Conservation (phyloP, 257 asterid species). For the Nicotiana tomentosiformis region DNA sequence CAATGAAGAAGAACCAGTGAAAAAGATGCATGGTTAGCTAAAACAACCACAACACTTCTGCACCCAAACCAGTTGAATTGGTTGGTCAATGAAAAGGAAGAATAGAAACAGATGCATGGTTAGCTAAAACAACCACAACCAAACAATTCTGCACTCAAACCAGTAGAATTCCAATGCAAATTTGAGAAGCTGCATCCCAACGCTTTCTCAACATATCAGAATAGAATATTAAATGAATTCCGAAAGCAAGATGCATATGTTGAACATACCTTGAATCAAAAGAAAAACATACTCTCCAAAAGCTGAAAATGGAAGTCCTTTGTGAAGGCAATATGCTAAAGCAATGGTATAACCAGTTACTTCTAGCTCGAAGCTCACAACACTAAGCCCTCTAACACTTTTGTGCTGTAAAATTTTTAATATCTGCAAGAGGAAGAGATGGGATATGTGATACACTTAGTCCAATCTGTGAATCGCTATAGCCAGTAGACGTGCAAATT, state of each 20-base stretch:
- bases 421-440: constrained; percentile 44
- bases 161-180: background rate
- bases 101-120: background rate
- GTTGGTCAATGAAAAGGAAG: background rate
- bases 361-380: constrained; percentile 78
- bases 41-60: background rate
- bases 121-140: background rate
- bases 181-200: background rate
- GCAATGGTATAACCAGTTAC: constrained; percentile 90
- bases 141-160: background rate
- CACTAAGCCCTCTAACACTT: constrained; percentile 84
- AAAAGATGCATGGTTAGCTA: background rate
- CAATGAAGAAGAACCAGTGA: background rate
- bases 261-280: constrained; percentile 56
- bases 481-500: background rate
- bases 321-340: constrained; percentile 89
- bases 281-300: constrained; percentile 85
- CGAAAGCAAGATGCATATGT: background rate
- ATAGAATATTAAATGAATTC: background rate
- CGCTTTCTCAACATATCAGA: background rate
- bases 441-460: background rate
- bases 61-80: background rate
- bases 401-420: constrained; percentile 52
- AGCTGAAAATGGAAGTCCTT: constrained; percentile 94
- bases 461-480: background rate